These are phyloP conservation scores for Oehlia diaphana DNA, from an alignment of 192 early-diverging fungal species.

Conservation along the genomic window DNA sequence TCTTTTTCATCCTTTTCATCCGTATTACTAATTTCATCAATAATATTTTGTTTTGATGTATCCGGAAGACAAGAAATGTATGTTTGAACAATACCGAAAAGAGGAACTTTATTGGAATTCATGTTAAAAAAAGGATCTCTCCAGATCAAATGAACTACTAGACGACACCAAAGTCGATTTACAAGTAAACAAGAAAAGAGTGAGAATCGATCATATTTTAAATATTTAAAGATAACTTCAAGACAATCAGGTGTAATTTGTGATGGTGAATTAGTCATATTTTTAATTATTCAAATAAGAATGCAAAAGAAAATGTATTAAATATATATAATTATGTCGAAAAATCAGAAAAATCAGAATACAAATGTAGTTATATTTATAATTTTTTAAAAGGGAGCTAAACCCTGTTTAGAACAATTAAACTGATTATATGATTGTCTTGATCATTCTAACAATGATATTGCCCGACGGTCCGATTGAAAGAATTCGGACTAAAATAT, in stretches of 20 bases:
- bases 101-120: background rate
- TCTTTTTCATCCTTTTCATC: background rate
- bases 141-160: background rate
- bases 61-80: background rate
- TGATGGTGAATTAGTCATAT: background rate
- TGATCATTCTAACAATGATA: too few species aligned
- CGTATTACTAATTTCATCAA: background rate
- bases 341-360: too few species aligned
- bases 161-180: background rate
- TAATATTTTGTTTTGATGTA: background rate
- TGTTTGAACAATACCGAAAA: background rate
- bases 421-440: too few species aligned
- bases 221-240: background rate
- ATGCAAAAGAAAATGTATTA: too few species aligned
- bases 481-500: too few species aligned
- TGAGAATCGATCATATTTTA: background rate
- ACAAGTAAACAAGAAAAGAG: background rate
- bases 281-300: background rate
- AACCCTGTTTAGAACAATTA: too few species aligned
- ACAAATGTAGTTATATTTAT: too few species aligned
- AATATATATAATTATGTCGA: too few species aligned
- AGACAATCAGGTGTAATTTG: background rate
- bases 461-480: too few species aligned
- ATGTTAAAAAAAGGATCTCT: background rate
- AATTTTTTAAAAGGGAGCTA: too few species aligned